Conservation (phyloP, 2,329 filamentous ascomycete genomes). For the Sclerotinia subarctica region DNA sequence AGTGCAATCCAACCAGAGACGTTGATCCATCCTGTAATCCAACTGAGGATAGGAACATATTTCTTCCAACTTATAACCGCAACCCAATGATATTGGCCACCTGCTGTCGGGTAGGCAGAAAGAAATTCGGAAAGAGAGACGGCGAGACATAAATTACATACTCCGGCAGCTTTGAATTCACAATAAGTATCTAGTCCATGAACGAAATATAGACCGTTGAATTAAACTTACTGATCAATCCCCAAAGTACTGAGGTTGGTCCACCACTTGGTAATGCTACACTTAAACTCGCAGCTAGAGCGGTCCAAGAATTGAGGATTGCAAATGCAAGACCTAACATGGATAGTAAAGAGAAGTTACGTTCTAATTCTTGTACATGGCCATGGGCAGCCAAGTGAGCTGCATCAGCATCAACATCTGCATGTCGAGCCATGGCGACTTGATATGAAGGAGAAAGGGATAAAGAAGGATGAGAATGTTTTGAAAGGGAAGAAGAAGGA, state of each 20-base stretch:
- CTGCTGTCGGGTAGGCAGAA: slow-evolving; percentile 53
- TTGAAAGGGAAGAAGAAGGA: neutral
- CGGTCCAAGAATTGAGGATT: slow-evolving; percentile 57
- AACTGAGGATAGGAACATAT: slow-evolving; percentile 44
- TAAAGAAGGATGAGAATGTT: too few species aligned
- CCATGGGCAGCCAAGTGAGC: slow-evolving; percentile 53
- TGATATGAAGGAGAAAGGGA: neutral
- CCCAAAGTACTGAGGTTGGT: slow-evolving; percentile 70
- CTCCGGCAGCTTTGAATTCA: slow-evolving; percentile 44
- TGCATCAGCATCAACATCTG: slow-evolving; percentile 25
- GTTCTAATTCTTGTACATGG: slow-evolving; percentile 48
- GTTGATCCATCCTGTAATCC: slow-evolving; percentile 49
- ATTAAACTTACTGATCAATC: slow-evolving; percentile 46
- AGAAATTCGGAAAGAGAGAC: slow-evolving; percentile 58
- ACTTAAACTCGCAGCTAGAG: slow-evolving; percentile 44
- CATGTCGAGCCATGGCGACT: slow-evolving; percentile 4
- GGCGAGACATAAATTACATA: slow-evolving; percentile 51
- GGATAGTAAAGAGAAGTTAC: slow-evolving; percentile 52
- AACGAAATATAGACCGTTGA: slow-evolving; percentile 41
- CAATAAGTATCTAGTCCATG: neutral
- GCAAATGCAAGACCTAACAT: slow-evolving; percentile 59
- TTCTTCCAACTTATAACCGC: slow-evolving; percentile 50
- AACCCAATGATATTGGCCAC: slow-evolving; percentile 58
- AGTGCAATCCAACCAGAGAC: slow-evolving; percentile 44
- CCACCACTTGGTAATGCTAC: slow-evolving; percentile 69